Evolutionary conservation across 2,329 filamentous ascomycete genomes (phyloP), one percentile per base, ranked within the genome.

Genomic region (Fusarium udum): DNA sequence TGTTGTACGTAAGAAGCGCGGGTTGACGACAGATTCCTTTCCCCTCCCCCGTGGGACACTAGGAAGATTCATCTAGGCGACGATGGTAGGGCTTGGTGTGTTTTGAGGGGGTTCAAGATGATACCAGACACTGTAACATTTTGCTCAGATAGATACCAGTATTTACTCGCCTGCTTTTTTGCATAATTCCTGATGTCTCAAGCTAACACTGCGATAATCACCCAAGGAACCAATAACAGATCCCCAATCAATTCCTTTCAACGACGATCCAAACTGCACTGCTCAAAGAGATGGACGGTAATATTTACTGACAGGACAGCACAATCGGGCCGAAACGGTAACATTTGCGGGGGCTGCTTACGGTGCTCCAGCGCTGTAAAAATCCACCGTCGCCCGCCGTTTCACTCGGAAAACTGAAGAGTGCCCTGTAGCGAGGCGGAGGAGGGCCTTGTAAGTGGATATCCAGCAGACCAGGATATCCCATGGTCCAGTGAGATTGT

Each of bases 21-120:
- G 51, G 32, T 60, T 42, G 10, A 13, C 13, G 32, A 39, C 40
- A 39, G 37, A 65, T 63, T 53, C 16, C 45, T 48, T 40, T 65
- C 57, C 61, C 61, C 53, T 63, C 55, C 61, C 61, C 61, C 61
- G 11, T 61, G 59, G 59, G 59, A 58, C 51, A 58, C 61, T 61
- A 42, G 43, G 55, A 51, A 42, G 57, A 26, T 32, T 51, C 37
- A 61, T 59, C 52, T 40, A 36, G 61, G 61, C 59, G 26, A 51
- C n/a, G 18, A 53, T 46, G 28, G 58, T 63, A 62, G 58, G 62
- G 45, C 62, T 65, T 65, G 62, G 62, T 62, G 58, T 24, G 18
- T 36, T 58, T 49, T 58, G 55, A 58, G 42, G 55, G 55, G 31
- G n/a, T 22, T 58, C 24, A 28, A 49, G 55, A 49, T 49, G 55